These are phyloP conservation scores for Parietaria judaica DNA, from an alignment of 306 rosid species.

Conservation along the genomic window DNA sequence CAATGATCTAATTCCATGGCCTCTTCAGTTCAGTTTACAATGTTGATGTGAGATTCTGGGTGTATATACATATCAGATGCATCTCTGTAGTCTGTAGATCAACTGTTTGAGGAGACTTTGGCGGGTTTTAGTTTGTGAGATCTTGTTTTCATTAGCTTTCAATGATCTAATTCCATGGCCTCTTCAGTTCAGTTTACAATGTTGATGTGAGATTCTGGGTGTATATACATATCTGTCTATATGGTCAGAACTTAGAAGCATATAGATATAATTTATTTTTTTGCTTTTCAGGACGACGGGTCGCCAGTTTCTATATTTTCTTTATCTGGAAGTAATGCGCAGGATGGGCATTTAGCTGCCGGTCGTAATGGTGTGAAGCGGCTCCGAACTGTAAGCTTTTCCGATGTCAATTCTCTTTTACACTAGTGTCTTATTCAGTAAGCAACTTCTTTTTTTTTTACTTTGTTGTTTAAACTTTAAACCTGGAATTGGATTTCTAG, in stretches of 20 bases:
- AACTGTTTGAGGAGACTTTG: background rate
- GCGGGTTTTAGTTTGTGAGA: no score
- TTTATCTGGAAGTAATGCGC: slow-evolving; percentile 73
- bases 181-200: background rate
- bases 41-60: background rate
- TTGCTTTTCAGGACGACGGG: slow-evolving; percentile 68
- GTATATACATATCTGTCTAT: background rate
- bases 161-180: background rate
- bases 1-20: background rate
- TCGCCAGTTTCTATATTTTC: slow-evolving; percentile 81
- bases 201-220: background rate
- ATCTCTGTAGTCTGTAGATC: no score
- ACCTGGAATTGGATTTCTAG: background rate
- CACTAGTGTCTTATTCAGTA: background rate
- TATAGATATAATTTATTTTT: background rate
- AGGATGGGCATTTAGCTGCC: slow-evolving; percentile 88
- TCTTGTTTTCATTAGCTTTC: no score
- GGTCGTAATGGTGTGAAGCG: slow-evolving; percentile 96
- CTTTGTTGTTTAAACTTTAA: background rate
- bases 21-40: background rate
- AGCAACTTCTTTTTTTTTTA: background rate
- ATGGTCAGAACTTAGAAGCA: background rate
- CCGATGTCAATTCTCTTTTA: background rate
- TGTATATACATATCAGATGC: background rate
- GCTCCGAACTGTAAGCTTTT: slow-evolving; percentile 57